phyloP scores from a whole-genome alignment of 140 eudicot genomes.

The Anethum foeniculum region DNA sequence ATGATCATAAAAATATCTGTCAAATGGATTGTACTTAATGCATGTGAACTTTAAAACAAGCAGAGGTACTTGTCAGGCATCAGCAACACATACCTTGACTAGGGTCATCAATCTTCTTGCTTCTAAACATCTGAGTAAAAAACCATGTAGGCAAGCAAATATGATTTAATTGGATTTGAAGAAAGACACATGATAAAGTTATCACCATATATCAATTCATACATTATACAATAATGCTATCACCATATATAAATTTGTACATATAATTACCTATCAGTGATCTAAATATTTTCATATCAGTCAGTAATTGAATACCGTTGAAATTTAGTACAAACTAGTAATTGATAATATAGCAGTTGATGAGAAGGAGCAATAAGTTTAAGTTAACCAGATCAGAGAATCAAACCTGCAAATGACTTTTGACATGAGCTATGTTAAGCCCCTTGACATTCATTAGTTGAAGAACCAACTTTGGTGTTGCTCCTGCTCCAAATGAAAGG shows the following conservation, averaged over 20 bases:
- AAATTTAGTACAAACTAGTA: neutral
- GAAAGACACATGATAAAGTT: neutral
- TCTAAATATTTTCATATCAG: neutral
- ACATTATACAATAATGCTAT: neutral
- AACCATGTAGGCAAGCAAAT: slow-evolving; percentile 14
- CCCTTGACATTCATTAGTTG: slow-evolving; percentile 77
- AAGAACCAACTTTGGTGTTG: slow-evolving; percentile 80
- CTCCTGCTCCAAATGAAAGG: slow-evolving; percentile 40
- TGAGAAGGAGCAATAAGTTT: neutral
- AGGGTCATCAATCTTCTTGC: slow-evolving; percentile 69
- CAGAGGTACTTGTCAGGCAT: slow-evolving; percentile 13
- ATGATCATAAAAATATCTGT: neutral
- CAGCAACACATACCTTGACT: slow-evolving; percentile 42
- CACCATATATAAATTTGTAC: neutral
- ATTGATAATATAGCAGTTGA: neutral
- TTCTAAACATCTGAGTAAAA: slow-evolving; percentile 61
- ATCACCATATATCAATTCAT: neutral
- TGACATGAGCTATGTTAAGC: slow-evolving; percentile 81
- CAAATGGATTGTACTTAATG: neutral
- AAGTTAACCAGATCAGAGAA: neutral
- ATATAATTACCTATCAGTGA: neutral
- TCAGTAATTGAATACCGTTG: neutral
- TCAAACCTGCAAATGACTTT: slow-evolving; percentile 80
- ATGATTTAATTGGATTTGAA: neutral
- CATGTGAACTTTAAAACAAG: neutral